A percentile compares a stretch with the other conserved stretches of the same genome.
phyloP scores from a whole-genome alignment of 2,329 filamentous ascomycete genomes.

The Penicillium sp. region DNA sequence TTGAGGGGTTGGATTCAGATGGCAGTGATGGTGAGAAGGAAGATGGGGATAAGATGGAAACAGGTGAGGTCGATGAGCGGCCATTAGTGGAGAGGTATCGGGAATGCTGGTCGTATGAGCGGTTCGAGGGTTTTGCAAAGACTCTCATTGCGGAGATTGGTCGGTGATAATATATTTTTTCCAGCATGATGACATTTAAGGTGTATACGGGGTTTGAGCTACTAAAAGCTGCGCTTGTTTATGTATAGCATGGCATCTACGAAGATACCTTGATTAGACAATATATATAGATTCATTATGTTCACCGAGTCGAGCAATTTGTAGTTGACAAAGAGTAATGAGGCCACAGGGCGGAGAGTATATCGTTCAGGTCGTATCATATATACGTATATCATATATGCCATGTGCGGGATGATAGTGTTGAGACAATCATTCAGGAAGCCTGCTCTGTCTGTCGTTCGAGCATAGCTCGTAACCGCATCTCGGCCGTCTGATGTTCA shows the following conservation, averaged over 20 bases:
- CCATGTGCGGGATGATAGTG: background rate
- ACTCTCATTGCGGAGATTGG: constrained; percentile 37
- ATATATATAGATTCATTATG: background rate
- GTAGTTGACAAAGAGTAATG: background rate
- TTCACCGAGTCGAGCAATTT: background rate
- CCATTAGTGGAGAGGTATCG: constrained; percentile 49
- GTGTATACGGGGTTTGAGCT: background rate
- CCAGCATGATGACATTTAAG: background rate
- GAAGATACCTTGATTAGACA: constrained; percentile 6
- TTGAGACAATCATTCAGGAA: background rate
- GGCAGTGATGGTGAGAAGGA: constrained; percentile 32
- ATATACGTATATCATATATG: background rate
- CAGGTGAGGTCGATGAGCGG: constrained; percentile 32
- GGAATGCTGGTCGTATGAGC: constrained; percentile 49
- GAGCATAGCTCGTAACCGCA: constrained; percentile 42
- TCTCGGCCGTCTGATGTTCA: constrained; percentile 41
- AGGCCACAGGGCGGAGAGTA: background rate
- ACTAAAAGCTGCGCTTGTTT: background rate
- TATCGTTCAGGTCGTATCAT: background rate
- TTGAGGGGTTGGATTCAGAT: constrained; percentile 27
- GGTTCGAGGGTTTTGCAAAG: constrained; percentile 49
- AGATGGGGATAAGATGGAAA: constrained; percentile 21
- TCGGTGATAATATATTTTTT: constrained; percentile 17
- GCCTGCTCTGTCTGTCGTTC: constrained; percentile 30
- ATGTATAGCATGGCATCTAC: constrained; percentile 7